Conservation (phyloP, 78 protist species). For the Dictyostelium capitatum region DNA sequence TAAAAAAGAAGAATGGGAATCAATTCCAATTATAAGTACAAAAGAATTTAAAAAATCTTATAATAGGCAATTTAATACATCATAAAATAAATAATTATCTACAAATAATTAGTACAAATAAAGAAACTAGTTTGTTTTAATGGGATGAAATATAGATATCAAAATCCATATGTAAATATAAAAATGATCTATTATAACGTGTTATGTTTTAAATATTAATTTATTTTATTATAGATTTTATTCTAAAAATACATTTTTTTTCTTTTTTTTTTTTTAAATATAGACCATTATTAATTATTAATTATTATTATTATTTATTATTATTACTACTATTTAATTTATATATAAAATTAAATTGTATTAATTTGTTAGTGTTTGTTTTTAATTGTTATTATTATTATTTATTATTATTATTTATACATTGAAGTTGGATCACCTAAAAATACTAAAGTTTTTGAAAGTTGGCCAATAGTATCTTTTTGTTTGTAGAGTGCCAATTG, state of each 20-base stretch:
- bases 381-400: neutral
- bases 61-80: no score
- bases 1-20: no score
- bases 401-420: slow-evolving; percentile 12
- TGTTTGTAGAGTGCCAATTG: slow-evolving; percentile 69
- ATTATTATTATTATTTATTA: neutral
- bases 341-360: neutral
- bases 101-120: no score
- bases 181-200: no score
- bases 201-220: no score
- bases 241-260: slow-evolving; percentile 20
- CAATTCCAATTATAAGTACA: no score
- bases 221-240: slow-evolving; percentile 9
- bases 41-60: no score
- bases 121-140: no score
- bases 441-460: slow-evolving; percentile 51
- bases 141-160: no score
- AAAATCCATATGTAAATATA: no score
- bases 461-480: slow-evolving; percentile 59
- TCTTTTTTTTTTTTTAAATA: slow-evolving; percentile 2
- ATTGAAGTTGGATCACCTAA: slow-evolving; percentile 58
- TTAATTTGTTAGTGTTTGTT: neutral
- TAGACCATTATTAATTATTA: neutral
- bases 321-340: neutral
- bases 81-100: no score